phyloP scores from a whole-genome alignment of 164 flowering plant genomes.

The Saururus chinensis region DNA sequence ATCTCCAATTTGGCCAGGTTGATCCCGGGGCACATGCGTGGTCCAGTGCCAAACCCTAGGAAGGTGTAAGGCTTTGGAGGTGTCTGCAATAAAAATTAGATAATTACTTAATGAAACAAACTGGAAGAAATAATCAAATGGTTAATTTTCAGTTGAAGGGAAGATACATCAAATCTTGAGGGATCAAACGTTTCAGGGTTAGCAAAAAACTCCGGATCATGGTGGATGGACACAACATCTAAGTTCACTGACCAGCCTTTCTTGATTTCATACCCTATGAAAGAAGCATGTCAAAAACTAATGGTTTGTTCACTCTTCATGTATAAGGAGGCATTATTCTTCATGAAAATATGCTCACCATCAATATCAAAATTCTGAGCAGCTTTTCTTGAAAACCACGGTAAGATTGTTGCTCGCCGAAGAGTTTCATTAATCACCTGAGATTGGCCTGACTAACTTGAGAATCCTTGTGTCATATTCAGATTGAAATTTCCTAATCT shows the following conservation, averaged over 20 bases:
- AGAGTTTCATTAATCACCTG: constrained; percentile 62
- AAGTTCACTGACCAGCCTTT: constrained; percentile 65
- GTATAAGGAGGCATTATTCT: background rate
- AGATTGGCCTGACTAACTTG: background rate
- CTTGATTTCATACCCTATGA: constrained; percentile 40
- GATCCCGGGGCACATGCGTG: constrained; percentile 59
- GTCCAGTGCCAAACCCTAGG: constrained; percentile 63
- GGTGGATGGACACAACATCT: constrained; percentile 63
- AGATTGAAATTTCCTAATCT: background rate
- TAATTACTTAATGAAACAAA: background rate
- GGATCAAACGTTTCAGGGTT: constrained; percentile 51
- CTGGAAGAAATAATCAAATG: too few relatives aligned
- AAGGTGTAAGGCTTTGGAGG: constrained; percentile 41
- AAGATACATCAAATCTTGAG: constrained; percentile 46
- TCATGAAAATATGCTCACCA: constrained; percentile 16
- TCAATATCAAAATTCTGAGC: constrained; percentile 55
- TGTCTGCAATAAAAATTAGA: constrained; percentile 24
- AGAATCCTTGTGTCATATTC: background rate
- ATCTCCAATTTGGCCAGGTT: constrained; percentile 56
- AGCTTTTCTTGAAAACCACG: constrained; percentile 68
- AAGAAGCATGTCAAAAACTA: background rate
- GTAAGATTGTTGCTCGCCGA: constrained; percentile 49
- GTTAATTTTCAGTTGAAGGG: background rate
- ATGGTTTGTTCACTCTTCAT: background rate
- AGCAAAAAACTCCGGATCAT: constrained; percentile 39